Conservation (phyloP, 495 filamentous ascomycete genomes). For the Aspergillus steynii region DNA sequence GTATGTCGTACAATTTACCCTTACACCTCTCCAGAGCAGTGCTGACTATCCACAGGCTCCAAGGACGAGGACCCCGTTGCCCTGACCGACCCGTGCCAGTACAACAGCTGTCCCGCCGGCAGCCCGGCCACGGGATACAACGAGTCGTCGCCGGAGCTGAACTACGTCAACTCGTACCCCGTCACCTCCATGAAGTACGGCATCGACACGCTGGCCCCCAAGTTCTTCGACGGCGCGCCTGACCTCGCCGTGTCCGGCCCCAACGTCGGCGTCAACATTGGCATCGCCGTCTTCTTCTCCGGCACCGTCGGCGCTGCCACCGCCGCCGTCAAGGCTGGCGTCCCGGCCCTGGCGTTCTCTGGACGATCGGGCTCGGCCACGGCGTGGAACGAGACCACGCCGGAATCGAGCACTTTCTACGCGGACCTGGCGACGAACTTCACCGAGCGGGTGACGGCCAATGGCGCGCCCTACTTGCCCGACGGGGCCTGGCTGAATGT, state of each 20-base stretch:
- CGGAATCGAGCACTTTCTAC: slow-evolving; percentile 56
- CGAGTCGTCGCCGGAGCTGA: slow-evolving; percentile 54
- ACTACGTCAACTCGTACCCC: slow-evolving; percentile 71
- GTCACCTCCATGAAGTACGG: slow-evolving; percentile 65
- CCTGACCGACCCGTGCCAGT: slow-evolving; percentile 53
- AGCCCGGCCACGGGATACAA: slow-evolving; percentile 57
- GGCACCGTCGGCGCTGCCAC: slow-evolving; percentile 64
- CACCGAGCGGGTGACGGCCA: slow-evolving; percentile 49
- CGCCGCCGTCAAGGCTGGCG: slow-evolving; percentile 51
- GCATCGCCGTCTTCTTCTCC: slow-evolving; percentile 51
- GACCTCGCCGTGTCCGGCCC: slow-evolving; percentile 65
- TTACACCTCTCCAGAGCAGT: neutral
- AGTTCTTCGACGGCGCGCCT: slow-evolving; percentile 49
- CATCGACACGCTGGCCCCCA: slow-evolving; percentile 54
- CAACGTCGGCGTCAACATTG: slow-evolving; percentile 64
- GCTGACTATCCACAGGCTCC: slow-evolving; percentile 43
- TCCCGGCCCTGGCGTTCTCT: slow-evolving; percentile 66
- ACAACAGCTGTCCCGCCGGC: slow-evolving; percentile 56
- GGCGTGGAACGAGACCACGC: slow-evolving; percentile 51
- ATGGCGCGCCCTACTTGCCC: slow-evolving; percentile 62
- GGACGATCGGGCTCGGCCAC: slow-evolving; percentile 50
- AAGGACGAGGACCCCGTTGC: slow-evolving; percentile 45
- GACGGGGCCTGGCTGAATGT: slow-evolving; percentile 62
- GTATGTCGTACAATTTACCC: slow-evolving; percentile 31
- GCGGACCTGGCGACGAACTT: slow-evolving; percentile 60